Evolutionary conservation across 2,329 filamentous ascomycete species (phyloP).

Genomic region (Hypomyces perniciosus): DNA sequence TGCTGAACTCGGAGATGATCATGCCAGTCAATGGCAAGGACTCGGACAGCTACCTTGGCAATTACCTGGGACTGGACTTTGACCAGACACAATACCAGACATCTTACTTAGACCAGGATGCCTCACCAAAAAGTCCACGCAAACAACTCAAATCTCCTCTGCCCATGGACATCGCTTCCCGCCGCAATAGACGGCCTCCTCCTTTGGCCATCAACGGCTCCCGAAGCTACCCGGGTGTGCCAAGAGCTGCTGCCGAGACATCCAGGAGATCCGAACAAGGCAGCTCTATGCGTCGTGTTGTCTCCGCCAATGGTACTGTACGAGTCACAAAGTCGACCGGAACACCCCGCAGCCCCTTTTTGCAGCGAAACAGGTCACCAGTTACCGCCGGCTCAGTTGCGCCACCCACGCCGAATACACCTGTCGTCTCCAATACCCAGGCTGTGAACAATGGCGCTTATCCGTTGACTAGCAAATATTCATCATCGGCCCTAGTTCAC

Average conservation of each 20-base stretch:
- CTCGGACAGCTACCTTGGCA: slow-evolving; percentile 11
- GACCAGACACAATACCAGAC: slow-evolving; percentile 12
- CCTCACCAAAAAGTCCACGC: slow-evolving; percentile 12
- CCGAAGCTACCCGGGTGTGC: slow-evolving; percentile 38
- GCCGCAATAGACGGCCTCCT: slow-evolving; percentile 41
- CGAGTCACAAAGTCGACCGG: slow-evolving; percentile 28
- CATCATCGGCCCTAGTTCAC: slow-evolving; percentile 22
- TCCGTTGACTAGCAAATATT: slow-evolving; percentile 26
- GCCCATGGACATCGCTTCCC: slow-evolving; percentile 47
- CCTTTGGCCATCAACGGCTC: slow-evolving; percentile 42
- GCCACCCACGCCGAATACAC: slow-evolving; percentile 46
- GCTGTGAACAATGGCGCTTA: slow-evolving; percentile 32
- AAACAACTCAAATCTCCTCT: slow-evolving; percentile 42
- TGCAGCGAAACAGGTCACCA: slow-evolving; percentile 40
- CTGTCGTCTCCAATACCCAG: slow-evolving; percentile 34
- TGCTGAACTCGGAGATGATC: slow-evolving; percentile 10
- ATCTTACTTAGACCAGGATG: slow-evolving; percentile 16
- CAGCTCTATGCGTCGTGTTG: slow-evolving; percentile 48
- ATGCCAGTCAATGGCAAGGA: slow-evolving; percentile 10
- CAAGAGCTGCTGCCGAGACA: slow-evolving; percentile 44
- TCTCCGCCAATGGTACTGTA: slow-evolving; percentile 41
- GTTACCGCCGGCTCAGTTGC: slow-evolving; percentile 35
- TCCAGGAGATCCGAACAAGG: slow-evolving; percentile 38
- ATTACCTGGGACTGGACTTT: slow-evolving; percentile 8
- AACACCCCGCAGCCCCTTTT: slow-evolving; percentile 32